Conservation (phyloP, 805 yeast species). For the Ogataea pini region DNA sequence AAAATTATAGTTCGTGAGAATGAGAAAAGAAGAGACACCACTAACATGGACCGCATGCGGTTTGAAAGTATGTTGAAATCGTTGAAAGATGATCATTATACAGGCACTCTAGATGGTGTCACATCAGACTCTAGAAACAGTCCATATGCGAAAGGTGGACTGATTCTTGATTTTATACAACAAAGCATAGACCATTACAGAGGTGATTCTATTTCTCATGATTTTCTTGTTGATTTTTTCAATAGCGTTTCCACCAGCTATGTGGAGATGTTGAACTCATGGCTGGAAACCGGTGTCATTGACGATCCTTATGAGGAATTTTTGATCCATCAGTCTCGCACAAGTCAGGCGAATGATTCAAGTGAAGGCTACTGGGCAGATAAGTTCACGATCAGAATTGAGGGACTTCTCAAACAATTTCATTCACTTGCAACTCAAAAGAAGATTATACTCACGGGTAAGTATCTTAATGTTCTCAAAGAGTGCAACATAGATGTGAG, state of each 20-base stretch:
- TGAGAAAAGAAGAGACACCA: slow-evolving; percentile 38
- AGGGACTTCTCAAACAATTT: slow-evolving; percentile 73
- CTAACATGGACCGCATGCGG: slow-evolving; percentile 29
- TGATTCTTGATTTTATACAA: slow-evolving; percentile 63
- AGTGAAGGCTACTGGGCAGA: slow-evolving; percentile 72
- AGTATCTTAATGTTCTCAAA: slow-evolving; percentile 70
- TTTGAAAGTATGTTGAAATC: slow-evolving; percentile 36
- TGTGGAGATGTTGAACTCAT: slow-evolving; percentile 65
- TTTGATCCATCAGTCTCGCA: slow-evolving; percentile 50
- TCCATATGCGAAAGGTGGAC: slow-evolving; percentile 74
- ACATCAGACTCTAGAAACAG: slow-evolving; percentile 53
- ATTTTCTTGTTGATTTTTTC: slow-evolving; percentile 54
- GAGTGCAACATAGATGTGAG: slow-evolving; percentile 51
- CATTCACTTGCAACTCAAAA: slow-evolving; percentile 51
- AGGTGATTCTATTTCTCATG: slow-evolving; percentile 63
- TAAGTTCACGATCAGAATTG: slow-evolving; percentile 69
- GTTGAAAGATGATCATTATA: slow-evolving; percentile 43
- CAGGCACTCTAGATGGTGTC: slow-evolving; percentile 50
- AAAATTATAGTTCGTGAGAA: slow-evolving; percentile 52
- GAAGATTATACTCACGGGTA: slow-evolving; percentile 80
- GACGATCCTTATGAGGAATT: slow-evolving; percentile 85
- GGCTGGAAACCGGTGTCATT: slow-evolving; percentile 76
- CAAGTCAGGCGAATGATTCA: slow-evolving; percentile 12
- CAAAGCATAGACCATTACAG: slow-evolving; percentile 52
- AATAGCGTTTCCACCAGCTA: slow-evolving; percentile 63